Evolutionary conservation across 108 stramenopile genomes (phyloP).

Genomic region (Stephanodiscus minutulus): DNA sequence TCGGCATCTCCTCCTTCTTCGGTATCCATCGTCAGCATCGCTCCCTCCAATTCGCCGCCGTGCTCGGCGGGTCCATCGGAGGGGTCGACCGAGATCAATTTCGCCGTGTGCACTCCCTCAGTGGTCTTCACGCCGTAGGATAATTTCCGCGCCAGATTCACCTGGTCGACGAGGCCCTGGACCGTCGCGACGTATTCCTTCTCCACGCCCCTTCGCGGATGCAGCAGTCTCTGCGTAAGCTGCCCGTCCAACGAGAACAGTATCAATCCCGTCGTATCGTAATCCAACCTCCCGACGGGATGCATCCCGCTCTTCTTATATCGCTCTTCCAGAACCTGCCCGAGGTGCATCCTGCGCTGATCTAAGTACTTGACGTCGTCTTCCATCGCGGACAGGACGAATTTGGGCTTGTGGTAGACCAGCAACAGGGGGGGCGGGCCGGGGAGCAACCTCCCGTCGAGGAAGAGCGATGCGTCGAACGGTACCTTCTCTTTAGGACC

Average conservation of each 20-base stretch:
- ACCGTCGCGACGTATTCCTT: conserved; percentile 87
- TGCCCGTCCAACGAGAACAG: conserved; percentile 74
- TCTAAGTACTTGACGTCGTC: conserved; percentile 55
- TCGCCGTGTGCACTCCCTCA: conserved; percentile 64
- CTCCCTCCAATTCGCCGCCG: conserved; percentile 42
- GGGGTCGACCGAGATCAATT: conserved; percentile 43
- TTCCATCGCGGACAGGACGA: conserved; percentile 75
- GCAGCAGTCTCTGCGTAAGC: conserved; percentile 78
- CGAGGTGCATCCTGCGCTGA: conserved; percentile 52
- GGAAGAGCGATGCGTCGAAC: conserved; percentile 56
- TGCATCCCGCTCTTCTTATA: conserved; percentile 65
- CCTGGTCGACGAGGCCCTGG: conserved; percentile 58
- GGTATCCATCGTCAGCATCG: no score
- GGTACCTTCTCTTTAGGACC: conserved; percentile 74
- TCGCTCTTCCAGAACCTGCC: conserved; percentile 31
- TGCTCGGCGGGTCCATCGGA: conserved; percentile 38
- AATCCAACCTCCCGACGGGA: conserved; percentile 87
- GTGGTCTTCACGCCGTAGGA: conserved; percentile 68
- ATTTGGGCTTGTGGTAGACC: conserved; percentile 86
- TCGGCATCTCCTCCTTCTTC: conserved; percentile 23
- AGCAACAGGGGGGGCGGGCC: conserved; percentile 63
- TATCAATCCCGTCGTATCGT: conserved; percentile 83
- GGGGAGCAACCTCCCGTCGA: conserved; percentile 71
- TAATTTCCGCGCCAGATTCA: conserved; percentile 50
- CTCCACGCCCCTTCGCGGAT: conserved; percentile 71